These are phyloP conservation scores for Seminavis robusta DNA, from an alignment of 108 stramenopile species.

Conservation along the genomic window DNA sequence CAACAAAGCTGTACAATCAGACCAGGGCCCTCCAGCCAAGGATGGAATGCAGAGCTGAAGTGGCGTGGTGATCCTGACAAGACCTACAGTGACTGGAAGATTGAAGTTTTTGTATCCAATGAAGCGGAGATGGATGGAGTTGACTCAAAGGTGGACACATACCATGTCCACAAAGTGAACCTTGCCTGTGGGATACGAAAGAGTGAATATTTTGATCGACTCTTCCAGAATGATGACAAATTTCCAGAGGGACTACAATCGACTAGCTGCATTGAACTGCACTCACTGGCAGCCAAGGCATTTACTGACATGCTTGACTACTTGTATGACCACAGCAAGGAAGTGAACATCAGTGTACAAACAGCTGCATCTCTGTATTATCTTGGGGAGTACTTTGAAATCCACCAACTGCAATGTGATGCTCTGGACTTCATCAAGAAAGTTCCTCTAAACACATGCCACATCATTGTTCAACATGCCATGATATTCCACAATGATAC, in stretches of 20 bases:
- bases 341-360: neutral
- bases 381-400: neutral
- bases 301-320: conserved; percentile 38
- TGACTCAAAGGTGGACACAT: neutral
- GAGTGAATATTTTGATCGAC: conserved; percentile 35
- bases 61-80: conserved; percentile 29
- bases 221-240: conserved; percentile 12
- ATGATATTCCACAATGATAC: too few relatives aligned
- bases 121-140: neutral
- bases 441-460: too few relatives aligned
- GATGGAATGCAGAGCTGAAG: too few relatives aligned
- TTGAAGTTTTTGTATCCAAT: conserved; percentile 9
- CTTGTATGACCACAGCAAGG: conserved; percentile 2
- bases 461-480: too few relatives aligned
- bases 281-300: conserved; percentile 14
- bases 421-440: conserved; percentile 1
- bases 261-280: neutral
- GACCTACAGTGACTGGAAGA: conserved; percentile 38
- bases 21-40: too few relatives aligned
- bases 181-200: conserved; percentile 31
- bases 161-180: conserved; percentile 31
- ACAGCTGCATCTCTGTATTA: conserved; percentile 1
- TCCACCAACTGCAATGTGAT: neutral
- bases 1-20: too few relatives aligned
- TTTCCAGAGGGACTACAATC: neutral